Evolutionary conservation across 768 basidiomycete species (phyloP).

Genomic region (Coprinopsis strossmayeri): DNA sequence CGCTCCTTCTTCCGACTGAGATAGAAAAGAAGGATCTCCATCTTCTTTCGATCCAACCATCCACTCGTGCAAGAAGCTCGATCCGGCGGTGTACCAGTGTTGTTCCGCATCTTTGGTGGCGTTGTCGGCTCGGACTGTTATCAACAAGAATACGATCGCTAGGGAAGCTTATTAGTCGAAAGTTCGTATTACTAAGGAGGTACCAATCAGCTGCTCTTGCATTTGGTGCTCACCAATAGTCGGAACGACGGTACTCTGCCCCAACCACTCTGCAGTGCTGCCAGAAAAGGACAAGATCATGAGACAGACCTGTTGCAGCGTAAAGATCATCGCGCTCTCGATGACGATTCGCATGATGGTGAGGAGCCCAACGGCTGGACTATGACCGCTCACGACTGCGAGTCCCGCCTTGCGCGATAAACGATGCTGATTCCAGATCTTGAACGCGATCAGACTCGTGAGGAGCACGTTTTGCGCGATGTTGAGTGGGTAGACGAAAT

Average conservation of each 20-base stretch:
- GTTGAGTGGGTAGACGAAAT: conserved; percentile 4
- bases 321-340: conserved; percentile 8
- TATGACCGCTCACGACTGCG: neutral
- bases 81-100: too few species aligned
- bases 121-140: conserved; percentile 2
- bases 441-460: conserved; percentile 10
- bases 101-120: neutral
- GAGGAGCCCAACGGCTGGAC: too few species aligned
- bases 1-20: too few species aligned
- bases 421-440: conserved; percentile 11
- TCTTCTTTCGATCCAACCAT: too few species aligned
- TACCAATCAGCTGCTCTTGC: too few species aligned
- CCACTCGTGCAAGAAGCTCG: too few species aligned
- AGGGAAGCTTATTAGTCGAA: too few species aligned
- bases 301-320: neutral
- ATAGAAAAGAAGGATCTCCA: too few species aligned
- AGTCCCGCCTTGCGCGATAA: conserved; percentile 2
- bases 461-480: conserved; percentile 9
- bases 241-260: conserved; percentile 2
- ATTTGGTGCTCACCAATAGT: conserved; percentile 3
- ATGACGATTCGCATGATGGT: conserved; percentile 2
- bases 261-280: neutral
- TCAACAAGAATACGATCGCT: conserved; percentile 7
- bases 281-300: neutral
- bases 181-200: too few species aligned